Evolutionary conservation across 331 rosid genomes (phyloP).

Genomic region (Rosa hybrid): DNA sequence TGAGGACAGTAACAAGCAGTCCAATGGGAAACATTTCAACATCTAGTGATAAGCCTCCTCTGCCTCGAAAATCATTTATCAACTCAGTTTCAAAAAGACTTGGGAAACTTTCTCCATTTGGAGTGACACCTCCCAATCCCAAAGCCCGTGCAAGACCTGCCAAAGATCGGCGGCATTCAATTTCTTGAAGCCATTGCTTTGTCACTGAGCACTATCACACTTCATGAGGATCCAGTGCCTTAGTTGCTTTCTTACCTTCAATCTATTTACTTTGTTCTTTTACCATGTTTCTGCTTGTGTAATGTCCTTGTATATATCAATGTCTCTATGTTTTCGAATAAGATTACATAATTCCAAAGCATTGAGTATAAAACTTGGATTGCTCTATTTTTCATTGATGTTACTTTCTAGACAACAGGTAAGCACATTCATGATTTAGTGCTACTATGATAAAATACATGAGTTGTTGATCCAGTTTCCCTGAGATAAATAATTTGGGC

Average conservation of each 20-base stretch:
- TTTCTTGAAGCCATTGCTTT: conserved; percentile 51
- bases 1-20: conserved; percentile 42
- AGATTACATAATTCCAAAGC: conserved; percentile 30
- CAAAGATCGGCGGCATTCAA: conserved; percentile 83
- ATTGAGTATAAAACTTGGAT: conserved; percentile 29
- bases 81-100: conserved; percentile 68
- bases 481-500: neutral
- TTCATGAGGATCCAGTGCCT: conserved; percentile 23
- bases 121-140: conserved; percentile 36
- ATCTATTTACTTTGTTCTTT: neutral
- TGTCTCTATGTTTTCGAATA: conserved; percentile 27
- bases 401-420: neutral
- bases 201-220: conserved; percentile 5
- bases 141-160: conserved; percentile 56
- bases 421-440: neutral
- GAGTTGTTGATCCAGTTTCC: neutral
- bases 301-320: conserved; percentile 37
- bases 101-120: conserved; percentile 71
- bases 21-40: conserved; percentile 40
- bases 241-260: conserved; percentile 27
- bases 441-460: neutral
- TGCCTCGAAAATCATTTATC: conserved; percentile 74
- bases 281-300: conserved; percentile 25
- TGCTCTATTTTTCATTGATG: neutral
- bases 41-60: conserved; percentile 67